These are phyloP conservation scores for Lactarius tabidus DNA, from an alignment of 768 basidiomycete species.

Conservation along the genomic window DNA sequence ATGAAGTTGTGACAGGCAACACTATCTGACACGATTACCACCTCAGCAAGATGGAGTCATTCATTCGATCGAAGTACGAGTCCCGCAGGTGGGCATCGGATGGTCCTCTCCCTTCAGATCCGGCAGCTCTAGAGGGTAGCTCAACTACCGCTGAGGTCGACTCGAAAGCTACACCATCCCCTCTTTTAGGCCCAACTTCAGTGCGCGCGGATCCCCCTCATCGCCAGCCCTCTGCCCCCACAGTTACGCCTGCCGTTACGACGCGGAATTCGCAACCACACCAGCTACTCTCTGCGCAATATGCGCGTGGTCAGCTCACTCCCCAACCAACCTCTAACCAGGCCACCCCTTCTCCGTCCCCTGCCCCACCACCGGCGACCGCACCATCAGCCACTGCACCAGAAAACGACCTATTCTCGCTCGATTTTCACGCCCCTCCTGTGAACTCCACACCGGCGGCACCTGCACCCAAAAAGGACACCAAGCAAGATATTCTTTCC, in stretches of 20 bases:
- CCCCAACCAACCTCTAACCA: conserved; percentile 4
- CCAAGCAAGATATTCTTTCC: conserved; percentile 82
- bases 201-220: conserved; percentile 31
- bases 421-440: conserved; percentile 76
- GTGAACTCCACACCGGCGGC: conserved; percentile 31
- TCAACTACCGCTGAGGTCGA: conserved; percentile 29
- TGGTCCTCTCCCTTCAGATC: conserved; percentile 80
- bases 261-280: conserved; percentile 50
- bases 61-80: conserved; percentile 96
- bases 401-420: conserved; percentile 70
- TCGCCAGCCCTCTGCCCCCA: conserved; percentile 30
- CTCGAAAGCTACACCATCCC: conserved; percentile 21
- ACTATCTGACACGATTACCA: background rate
- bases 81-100: conserved; percentile 88
- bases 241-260: conserved; percentile 23
- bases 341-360: background rate
- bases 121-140: conserved; percentile 63
- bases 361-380: conserved; percentile 30
- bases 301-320: conserved; percentile 12
- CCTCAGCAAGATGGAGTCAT: conserved; percentile 94
- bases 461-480: conserved; percentile 55
- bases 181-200: conserved; percentile 22
- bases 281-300: conserved; percentile 47
- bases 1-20: background rate
- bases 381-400: conserved; percentile 38